Conservation (phyloP, 805 yeast genomes). For the Pichia manshurica region DNA sequence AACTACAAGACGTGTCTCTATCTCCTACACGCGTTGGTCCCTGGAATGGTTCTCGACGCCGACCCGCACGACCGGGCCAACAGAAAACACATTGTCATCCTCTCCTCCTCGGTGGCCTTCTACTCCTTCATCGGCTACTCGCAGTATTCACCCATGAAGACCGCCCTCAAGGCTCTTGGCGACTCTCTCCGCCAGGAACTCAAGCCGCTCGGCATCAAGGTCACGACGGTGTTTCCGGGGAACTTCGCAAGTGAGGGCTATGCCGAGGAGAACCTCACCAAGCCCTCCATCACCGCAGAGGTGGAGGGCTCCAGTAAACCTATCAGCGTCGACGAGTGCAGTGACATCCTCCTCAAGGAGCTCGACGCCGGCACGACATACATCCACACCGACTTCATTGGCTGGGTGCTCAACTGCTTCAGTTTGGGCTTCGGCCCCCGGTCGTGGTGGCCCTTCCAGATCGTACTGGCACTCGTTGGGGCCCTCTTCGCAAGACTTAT, state of each 20-base stretch:
- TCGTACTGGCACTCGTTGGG: conserved; percentile 41
- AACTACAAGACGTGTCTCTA: conserved; percentile 73
- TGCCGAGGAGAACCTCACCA: conserved; percentile 70
- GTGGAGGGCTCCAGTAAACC: conserved; percentile 85
- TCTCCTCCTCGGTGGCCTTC: conserved; percentile 74
- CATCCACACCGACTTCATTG: conserved; percentile 75
- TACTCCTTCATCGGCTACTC: conserved; percentile 89
- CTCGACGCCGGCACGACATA: conserved; percentile 61
- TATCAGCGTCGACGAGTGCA: conserved; percentile 61
- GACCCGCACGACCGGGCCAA: conserved; percentile 4
- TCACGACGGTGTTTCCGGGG: conserved; percentile 80
- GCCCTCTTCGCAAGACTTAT: conserved; percentile 57
- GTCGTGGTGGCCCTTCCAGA: conserved; percentile 47
- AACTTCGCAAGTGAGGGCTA: conserved; percentile 87
- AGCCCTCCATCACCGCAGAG: conserved; percentile 73
- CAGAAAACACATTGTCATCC: conserved; percentile 50
- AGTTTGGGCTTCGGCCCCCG: conserved; percentile 70
- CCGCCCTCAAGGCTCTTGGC: conserved; percentile 71
- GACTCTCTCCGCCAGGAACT: conserved; percentile 80
- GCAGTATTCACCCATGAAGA: conserved; percentile 85
- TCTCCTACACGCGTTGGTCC: conserved; percentile 59
- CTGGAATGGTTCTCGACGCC: conserved; percentile 9
- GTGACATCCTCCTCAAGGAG: conserved; percentile 49
- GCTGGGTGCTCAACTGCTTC: conserved; percentile 70
- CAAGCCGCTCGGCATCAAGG: conserved; percentile 56